These are phyloP conservation scores for Arachnomyces sp. DNA, from an alignment of 2,329 filamentous ascomycete species.

Conservation along the genomic window DNA sequence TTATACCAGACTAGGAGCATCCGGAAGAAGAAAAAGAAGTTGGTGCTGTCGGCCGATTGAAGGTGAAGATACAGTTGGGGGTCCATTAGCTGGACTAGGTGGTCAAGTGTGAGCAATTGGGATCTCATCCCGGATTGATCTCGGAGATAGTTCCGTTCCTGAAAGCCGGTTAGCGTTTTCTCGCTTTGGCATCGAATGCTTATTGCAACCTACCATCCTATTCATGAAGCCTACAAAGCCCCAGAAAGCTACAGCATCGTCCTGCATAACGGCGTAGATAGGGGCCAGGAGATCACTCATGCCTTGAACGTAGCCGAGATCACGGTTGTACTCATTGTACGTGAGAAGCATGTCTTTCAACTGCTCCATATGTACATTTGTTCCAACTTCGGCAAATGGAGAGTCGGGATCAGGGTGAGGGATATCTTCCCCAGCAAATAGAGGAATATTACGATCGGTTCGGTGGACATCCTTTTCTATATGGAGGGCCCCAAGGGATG, in stretches of 20 bases:
- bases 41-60: conserved; percentile 83
- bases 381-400: conserved; percentile 84
- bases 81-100: conserved; percentile 94
- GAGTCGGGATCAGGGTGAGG: conserved; percentile 94
- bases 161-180: background rate
- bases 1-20: conserved; percentile 99
- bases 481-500: conserved; percentile 46
- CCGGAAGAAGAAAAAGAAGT: conserved; percentile 99
- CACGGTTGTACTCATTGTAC: conserved; percentile 95
- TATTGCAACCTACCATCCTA: conserved; percentile 57
- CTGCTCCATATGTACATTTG: conserved; percentile 95
- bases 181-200: background rate
- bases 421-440: conserved; percentile 92
- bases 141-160: conserved; percentile 86
- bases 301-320: conserved; percentile 93
- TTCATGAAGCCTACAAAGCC: conserved; percentile 94
- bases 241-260: conserved; percentile 96
- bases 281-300: conserved; percentile 97
- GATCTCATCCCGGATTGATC: conserved; percentile 94
- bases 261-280: conserved; percentile 94
- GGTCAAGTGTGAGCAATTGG: conserved; percentile 83
- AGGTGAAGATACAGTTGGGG: conserved; percentile 88
- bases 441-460: conserved; percentile 87
- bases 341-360: conserved; percentile 99
- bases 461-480: conserved; percentile 97